Base-by-base conservation (phyloP, 2,329 filamentous ascomycete genomes). In the Diplodia seriata region DNA sequence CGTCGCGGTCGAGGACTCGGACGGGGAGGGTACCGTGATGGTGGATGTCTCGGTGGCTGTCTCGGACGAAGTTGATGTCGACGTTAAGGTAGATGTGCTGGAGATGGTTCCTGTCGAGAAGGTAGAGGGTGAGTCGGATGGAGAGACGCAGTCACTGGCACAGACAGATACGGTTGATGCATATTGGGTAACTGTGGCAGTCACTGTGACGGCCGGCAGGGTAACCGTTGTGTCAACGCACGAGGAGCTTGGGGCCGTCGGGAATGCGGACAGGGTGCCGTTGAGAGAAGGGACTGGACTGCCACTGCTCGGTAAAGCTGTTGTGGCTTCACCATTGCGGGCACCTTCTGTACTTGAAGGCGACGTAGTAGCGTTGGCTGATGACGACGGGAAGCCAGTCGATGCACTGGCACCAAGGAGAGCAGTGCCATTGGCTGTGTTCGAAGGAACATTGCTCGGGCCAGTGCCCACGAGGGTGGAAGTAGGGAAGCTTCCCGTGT, bases 131-230 rank as follows among this genome's bases (percentile, higher is more conserved):
- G 33, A 50, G 12, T 26, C 18, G 29, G 66, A 55, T 2, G 68
- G 20, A 4, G 61, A 66, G 23, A 59, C 33, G 53, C 59, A 56
- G 33, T 50, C 49, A 36, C 33, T 59, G 11, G 69, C 66, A 53
- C 65, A 59, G 18, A 57, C 23, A 14, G 68, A 43, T 33, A 68
- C 49, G n/a, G 70, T 61, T 1, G 61, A 33, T 14, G 36, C 23
- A 14, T 51, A 31, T 11, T 59, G 40, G 49, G 26, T 66, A 56
- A 26, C 67, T 66, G 4, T 69, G 63, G 20, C 71, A 14, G 70
- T 73, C 18, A 70, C 68, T 12, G 70, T 66, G 12, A 70, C 53
- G 7, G 56, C 66, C 26, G 29, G 29, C 20, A 49, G 23, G 29
- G 61, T 29, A 2, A 43, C 50, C n/a, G 40, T 54, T 2, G 65